Evolutionary conservation across 192 early-diverging fungal genomes (phyloP), one percentile per base, ranked within the genome.

Genomic region (Spinellus fusiger): DNA sequence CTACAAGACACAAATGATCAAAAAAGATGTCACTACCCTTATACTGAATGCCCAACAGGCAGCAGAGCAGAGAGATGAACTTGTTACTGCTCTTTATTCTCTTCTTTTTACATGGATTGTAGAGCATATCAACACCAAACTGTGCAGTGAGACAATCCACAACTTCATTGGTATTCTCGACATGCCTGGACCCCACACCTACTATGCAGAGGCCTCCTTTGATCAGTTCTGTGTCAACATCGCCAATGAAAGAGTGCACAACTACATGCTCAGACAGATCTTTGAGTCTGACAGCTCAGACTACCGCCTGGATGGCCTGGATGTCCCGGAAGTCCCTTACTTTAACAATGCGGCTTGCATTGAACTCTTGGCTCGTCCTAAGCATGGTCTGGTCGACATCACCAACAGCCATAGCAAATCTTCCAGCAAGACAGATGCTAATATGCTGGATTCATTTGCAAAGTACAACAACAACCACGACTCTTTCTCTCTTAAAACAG

Each of bases 141-240:
- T 93, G 32, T 90, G 87, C 64, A 77, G 77, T 32, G 84, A 89
- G 12, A 76, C 84, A 6, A 74, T 77, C 47, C 76, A 79, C 60
- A 90, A 78, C 76, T 87, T 87, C 65, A 87, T 91, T 62, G 91
- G 91, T 54, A 78, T 98, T 46, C 77, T 94, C 20, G 95, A 98
- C 66, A 77, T 94, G 29, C 80, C 89, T 58, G 92, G 95, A 7
- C 92, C 91, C 76, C 75, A 84, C 57, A 50, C 58, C 4, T 33
- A 37, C 37, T 71, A 71, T 52, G 66, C 37, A 38, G 76, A 77
- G 33, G 38, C 55, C 62, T 69, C 89, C 82, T 70, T 93, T 73
- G 83, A 86, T 65, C 82, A 89, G 27, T 76, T 85, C 52, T 78
- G 73, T 2, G 40, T 74, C 57, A 81, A 81, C 40, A 49, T 73